Evolutionary conservation across 176 grass and related monocot species (phyloP), one percentile per base, ranked within the genome.

Genomic region (Echinochloa phyllopogon): DNA sequence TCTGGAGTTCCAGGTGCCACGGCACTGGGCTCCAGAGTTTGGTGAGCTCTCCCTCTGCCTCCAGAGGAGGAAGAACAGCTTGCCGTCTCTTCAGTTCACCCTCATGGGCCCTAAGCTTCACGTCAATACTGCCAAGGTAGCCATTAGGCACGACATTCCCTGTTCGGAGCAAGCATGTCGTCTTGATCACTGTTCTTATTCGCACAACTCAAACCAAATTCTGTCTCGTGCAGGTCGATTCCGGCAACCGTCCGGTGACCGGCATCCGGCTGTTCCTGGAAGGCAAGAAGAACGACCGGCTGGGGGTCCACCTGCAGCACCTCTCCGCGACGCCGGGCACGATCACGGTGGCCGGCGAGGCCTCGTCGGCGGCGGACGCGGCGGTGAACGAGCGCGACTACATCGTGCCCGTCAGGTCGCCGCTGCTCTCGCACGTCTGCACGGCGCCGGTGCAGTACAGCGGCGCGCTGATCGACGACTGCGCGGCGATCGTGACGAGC

Each of bases 231-330:
- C 87, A 94, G 92, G 90, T 86, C 12, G 88, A 94, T 78, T 97
- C 95, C 18, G 69, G 82, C 65, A 89, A 87, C 23, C 88, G 90
- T 43, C 95, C 90, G 4, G 95, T 97, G 70, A 97, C 90, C 3
- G 95, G 95, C 56, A 87, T 97, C 70, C 88, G 92, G 21, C 87
- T 97, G 17, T 97, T 94, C 87, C 51, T 97, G 38, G 95, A 97
- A 83, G 95, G 95, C 61, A 94, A 97, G 65, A 92, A 83, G 71
- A 93, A 84, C 27, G 76, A 89, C 74, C 84, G 84, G 69, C 77
- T 97, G 71, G 95, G 88, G n/a, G 83, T 94, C 39, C 95, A 97
- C 77, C 92, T 97, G 1, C 90, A 97, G 62, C 95, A 97, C 83
- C 84, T 97, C 11, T 87, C 84, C 13, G 79, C 81, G 38, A 74